Percentiles rank a stretch among this genome's conserved stretches.
Conservation (phyloP, 1,284 basidiomycete species). For the Ceratobasidium sp. region DNA sequence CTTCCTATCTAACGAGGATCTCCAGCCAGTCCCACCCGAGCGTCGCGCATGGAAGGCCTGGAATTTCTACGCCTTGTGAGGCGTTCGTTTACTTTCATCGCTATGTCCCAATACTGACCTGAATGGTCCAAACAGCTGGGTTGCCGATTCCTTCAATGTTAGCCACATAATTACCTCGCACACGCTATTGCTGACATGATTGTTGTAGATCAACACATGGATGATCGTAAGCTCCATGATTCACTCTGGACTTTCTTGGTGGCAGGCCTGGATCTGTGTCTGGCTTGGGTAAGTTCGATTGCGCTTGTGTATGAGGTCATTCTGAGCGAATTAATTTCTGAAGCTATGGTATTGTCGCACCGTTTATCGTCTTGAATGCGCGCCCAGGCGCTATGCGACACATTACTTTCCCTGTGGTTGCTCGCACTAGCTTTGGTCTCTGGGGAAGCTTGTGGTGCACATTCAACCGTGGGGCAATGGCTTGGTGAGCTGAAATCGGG, state of each 20-base stretch:
- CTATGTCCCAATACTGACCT: conserved; percentile 16
- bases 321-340: conserved; percentile 63
- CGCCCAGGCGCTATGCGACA: conserved; percentile 82
- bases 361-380: conserved; percentile 83
- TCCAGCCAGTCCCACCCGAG: conserved; percentile 66
- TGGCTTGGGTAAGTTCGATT: conserved; percentile 37
- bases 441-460: conserved; percentile 85
- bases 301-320: conserved; percentile 46
- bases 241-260: conserved; percentile 79
- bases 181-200: conserved; percentile 28
- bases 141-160: conserved; percentile 83
- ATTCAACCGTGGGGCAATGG: conserved; percentile 82
- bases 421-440: conserved; percentile 74
- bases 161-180: conserved; percentile 67
- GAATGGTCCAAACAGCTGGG: conserved; percentile 65
- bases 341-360: conserved; percentile 73
- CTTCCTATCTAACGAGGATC: conserved; percentile 71
- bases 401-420: conserved; percentile 83
- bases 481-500: conserved; percentile 62
- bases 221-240: conserved; percentile 83
- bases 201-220: conserved; percentile 60
- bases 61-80: conserved; percentile 74
- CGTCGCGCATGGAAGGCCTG: conserved; percentile 68
- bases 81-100: conserved; percentile 40
- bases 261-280: conserved; percentile 74